A percentile compares a stretch with the other conserved stretches of the same genome.
phyloP scores from a whole-genome alignment of 257 asterid species.

The Petunia axillaris region DNA sequence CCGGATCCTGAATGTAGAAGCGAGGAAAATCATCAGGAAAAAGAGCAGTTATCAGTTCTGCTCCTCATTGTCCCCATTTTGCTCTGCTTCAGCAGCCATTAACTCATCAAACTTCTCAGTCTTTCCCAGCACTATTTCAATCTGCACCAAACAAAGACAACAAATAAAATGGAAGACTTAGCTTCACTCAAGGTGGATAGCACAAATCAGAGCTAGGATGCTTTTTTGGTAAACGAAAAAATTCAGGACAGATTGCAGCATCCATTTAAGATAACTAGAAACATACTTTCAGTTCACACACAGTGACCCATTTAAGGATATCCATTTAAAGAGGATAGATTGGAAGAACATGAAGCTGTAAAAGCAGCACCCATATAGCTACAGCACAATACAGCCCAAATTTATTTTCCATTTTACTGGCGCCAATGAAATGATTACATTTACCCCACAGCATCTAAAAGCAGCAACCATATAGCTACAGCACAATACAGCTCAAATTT shows the following conservation, averaged over 20 bases:
- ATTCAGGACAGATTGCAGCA: not conserved
- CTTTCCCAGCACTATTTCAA: slow-evolving; percentile 59
- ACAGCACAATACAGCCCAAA: not conserved
- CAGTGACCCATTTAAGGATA: not conserved
- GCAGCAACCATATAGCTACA: not conserved
- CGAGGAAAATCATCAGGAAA: not conserved
- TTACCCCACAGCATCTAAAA: not conserved
- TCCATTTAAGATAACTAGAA: not conserved
- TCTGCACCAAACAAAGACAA: slow-evolving; percentile 38
- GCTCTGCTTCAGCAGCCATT: slow-evolving; percentile 66
- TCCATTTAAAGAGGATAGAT: not conserved
- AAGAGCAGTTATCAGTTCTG: slow-evolving; percentile 32
- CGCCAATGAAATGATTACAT: not conserved
- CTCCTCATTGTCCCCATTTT: slow-evolving; percentile 45
- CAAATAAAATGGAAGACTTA: not conserved
- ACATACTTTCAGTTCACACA: not conserved
- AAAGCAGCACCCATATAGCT: not conserved
- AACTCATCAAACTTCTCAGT: slow-evolving; percentile 56
- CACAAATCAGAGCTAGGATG: not conserved
- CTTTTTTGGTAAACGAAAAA: not conserved
- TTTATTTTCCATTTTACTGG: not conserved
- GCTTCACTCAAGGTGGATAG: not conserved
- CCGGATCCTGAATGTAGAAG: not conserved
- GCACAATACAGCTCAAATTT: not conserved
- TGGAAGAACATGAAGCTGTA: not conserved